phyloP scores from a whole-genome alignment of 306 rosid genomes.

The Alnus glutinosa region DNA sequence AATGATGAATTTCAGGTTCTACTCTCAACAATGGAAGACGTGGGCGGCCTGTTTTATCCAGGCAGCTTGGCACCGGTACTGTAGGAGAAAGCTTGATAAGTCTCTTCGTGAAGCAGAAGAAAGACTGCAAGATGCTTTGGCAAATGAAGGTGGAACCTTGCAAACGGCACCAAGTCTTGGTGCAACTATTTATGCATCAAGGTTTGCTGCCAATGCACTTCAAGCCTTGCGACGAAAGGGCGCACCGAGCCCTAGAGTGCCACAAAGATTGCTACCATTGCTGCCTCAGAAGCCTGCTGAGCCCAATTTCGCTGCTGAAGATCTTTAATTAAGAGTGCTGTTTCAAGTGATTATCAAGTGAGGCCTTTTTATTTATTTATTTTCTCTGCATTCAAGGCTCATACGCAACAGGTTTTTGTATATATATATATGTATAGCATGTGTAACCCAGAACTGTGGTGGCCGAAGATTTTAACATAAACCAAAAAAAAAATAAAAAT shows the following conservation, averaged over 20 bases:
- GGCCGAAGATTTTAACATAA: too few species aligned
- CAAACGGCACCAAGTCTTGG: constrained; percentile 30
- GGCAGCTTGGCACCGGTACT: constrained; percentile 66
- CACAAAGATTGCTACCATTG: constrained; percentile 26
- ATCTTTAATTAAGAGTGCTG: neutral
- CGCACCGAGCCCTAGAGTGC: neutral
- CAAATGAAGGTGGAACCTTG: constrained; percentile 25
- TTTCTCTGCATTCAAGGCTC: neutral
- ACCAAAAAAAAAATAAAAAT: too few species aligned
- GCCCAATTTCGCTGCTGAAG: constrained; percentile 39
- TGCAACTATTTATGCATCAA: constrained; percentile 48
- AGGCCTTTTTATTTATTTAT: neutral
- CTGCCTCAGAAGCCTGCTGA: constrained; percentile 53
- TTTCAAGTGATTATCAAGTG: neutral
- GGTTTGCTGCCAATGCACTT: constrained; percentile 47
- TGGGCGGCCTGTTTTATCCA: constrained; percentile 78
- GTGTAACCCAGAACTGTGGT: too few species aligned
- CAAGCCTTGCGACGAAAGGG: constrained; percentile 25
- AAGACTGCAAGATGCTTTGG: constrained; percentile 46
- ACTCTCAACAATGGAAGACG: constrained; percentile 77
- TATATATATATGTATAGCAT: neutral
- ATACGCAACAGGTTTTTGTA: neutral
- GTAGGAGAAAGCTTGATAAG: constrained; percentile 53
- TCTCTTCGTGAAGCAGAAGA: constrained; percentile 36
- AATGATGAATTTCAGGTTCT: constrained; percentile 45